Percentiles rank a stretch among this genome's conserved stretches.
These are phyloP conservation scores for Platanus orientalis DNA, from an alignment of 164 flowering plant species.

Conservation along the genomic window DNA sequence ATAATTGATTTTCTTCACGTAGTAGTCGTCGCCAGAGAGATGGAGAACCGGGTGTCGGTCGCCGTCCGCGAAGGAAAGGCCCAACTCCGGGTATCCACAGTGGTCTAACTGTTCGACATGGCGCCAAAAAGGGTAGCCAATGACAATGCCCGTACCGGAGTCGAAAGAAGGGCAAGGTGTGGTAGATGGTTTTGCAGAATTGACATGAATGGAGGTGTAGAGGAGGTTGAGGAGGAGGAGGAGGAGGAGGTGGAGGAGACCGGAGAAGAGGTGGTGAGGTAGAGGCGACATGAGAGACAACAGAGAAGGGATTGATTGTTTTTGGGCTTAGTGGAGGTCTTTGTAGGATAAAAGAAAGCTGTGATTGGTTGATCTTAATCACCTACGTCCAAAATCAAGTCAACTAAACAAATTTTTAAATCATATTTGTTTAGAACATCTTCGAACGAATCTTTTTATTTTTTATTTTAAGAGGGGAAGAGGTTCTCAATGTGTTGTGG, in stretches of 20 bases:
- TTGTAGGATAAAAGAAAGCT: too few species aligned
- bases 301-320: too few species aligned
- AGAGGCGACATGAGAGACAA: neutral
- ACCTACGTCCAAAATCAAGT: too few species aligned
- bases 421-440: too few species aligned
- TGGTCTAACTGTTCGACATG: neutral
- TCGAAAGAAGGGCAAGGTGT: conserved; percentile 1
- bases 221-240: neutral
- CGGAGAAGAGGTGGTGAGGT: too few species aligned
- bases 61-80: conserved; percentile 2
- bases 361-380: too few species aligned
- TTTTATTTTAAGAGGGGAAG: too few species aligned
- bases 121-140: conserved; percentile 18
- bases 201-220: conserved; percentile 2
- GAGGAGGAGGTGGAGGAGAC: too few species aligned
- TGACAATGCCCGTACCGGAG: conserved; percentile 8
- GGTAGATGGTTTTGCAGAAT: neutral
- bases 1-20: conserved; percentile 5
- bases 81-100: conserved; percentile 16
- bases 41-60: neutral
- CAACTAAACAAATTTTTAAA: too few species aligned
- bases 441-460: too few species aligned
- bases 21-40: conserved; percentile 2
- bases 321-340: too few species aligned
- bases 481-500: too few species aligned